Evolutionary conservation across 2,329 filamentous ascomycete species (phyloP), one percentile per base, ranked within the genome.

Genomic region (Cordyceps fumosorosea): DNA sequence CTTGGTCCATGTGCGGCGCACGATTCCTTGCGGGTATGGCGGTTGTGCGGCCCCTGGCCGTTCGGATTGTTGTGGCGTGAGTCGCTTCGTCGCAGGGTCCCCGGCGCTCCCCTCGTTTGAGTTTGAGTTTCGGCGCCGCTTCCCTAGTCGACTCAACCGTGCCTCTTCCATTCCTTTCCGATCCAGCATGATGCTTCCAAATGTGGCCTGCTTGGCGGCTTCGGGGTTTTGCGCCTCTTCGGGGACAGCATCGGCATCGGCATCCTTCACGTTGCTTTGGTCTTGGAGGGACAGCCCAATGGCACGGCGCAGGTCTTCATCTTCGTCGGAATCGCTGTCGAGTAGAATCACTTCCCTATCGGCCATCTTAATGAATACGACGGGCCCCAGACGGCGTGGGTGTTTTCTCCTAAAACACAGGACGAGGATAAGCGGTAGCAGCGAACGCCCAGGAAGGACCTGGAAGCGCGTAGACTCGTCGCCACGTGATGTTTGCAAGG

Each of bases 161-260:
- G 96, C 91, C 68, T 87, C 80, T 73, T 97, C 93, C 91, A 96
- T 95, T 58, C 85, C 83, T 73, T 87, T 91, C 42, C 93, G 84
- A 75, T 96, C 84, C 1, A 96, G 74, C 3, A 82, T 81, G 5
- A 82, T 69, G 0, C 85, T 67, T 0, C 80, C 78, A 34, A 72
- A 68, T 56, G 66, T 62, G 20, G 22, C 26, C 18, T 60, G 37
- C 8, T 48, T n/a, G 11, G 11, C 10, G 3, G 16, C 14, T n/a
- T 34, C 29, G 10, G 20, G 6, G 6, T 4, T 48, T 60, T 40
- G 3, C 22, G 59, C 1, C 29, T 7, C 51, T 60, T 55, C 57
- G 53, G 32, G 47, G 29, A 45, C 32, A 14, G 20, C n/a, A 52
- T 47, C 32, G 8, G 48, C 12, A 58, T 64, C 60, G 57, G 62